Evolutionary conservation across 1,284 basidiomycete species (phyloP), one percentile per base, ranked within the genome.

Genomic region (Takashimella koratensis): DNA sequence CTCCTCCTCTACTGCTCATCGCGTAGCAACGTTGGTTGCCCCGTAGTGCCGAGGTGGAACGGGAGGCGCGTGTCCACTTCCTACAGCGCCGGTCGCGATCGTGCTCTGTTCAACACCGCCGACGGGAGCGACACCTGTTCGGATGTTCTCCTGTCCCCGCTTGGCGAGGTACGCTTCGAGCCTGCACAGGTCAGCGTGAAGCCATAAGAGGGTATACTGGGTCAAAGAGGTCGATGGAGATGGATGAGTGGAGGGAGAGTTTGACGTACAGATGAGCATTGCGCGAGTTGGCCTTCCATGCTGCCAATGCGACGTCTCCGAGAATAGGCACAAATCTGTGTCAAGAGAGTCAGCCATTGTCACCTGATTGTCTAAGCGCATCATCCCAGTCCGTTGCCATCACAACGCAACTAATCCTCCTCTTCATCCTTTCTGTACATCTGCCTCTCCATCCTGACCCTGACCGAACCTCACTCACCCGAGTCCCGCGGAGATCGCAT

Each of bases 211-310:
- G 24, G 25, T 6, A 6, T 13, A 8, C 5, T n/a, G n/a, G n/a
- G n/a, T n/a, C n/a, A n/a, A n/a, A n/a, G n/a, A n/a, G n/a, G 24
- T 21, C 36, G 30, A 5, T 10, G 24, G 40, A 5, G n/a, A 25
- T 21, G 39, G 25, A 36, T 43, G 19, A 47, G 13, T 19, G 12
- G 26, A 43, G 12, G 26, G 4, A 19, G 19, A 25, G 43, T 40
- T 23, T 12, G 3, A 62, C 73, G 57, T 45, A 74, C 70, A 74
- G 48, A 48, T 72, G 66, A 2, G 89, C 91, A 67, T 96, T 96
- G 59, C 93, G 81, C 43, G 84, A 88, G 75, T 96, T 97, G n/a
- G 90, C 84, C 71, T 91, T 93, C 81, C 80, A 95, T 76, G 77
- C 47, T 79, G 90, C 68, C 27, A 91, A 73, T 3, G 85, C 70